Base-by-base conservation (phyloP, 805 yeast species). In the Suhomyces kilbournensis region DNA sequence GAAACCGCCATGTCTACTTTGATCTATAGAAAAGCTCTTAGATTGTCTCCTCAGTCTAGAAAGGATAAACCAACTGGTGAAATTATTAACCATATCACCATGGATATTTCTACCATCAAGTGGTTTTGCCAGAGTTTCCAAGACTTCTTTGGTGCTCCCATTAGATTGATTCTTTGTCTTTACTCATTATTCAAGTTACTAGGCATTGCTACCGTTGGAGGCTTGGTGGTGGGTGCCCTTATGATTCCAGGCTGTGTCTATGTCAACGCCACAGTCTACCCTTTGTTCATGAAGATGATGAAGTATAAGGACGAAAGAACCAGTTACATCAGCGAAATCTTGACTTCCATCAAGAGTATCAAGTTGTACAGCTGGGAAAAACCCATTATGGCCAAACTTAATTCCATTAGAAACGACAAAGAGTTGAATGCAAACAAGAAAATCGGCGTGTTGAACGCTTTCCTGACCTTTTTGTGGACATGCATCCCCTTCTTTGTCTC, bases 361-460 rank as follows among this genome's bases (percentile, higher is more conserved):
- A 74, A 74, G 55, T 65, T 74, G 39, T 74, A 73, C 54, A 67
- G 77, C 2, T 74, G 78, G 78, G 78, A 74, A 53, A 55, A 56
- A 30, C 77, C 77, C 20, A 71, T 73, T 74, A 57, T 72, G 52
- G 56, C 61, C 30, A 64, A 66, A 46, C 62, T 74, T 38, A 59
- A 58, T 48, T 63, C 59, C 2, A 59, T 74, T 34, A 66, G 78
- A 64, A 69, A 72, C 55, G 64, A 62, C 17, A 66, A 69, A 54
- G 77, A 74, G 53, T 63, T 74, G 50, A 50, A 52, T 22, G 61
- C 60, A n/a, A 55, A 58, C 42, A 64, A 59, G 46, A 61, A 58
- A 46, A 65, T 70, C 35, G 76, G 76, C 28, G 60, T 71, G 32
- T 62, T 60, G 47, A 70, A 64, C 48, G 67, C 77, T 3, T 59